Evolutionary conservation across 2,329 filamentous ascomycete genomes (phyloP).

Genomic region (Aspergillus persii): DNA sequence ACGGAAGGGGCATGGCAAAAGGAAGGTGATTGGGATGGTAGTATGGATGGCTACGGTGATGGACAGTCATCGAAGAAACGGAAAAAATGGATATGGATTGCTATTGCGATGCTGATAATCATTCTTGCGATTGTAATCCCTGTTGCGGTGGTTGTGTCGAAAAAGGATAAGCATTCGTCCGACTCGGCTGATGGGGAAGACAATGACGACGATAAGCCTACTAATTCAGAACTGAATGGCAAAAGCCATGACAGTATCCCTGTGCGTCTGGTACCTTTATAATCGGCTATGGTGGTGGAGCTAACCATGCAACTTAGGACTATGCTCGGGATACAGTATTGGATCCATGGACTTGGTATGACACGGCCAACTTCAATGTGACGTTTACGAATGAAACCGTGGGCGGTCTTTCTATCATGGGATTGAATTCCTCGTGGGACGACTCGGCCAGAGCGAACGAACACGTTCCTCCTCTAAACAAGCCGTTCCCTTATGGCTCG

Average conservation of each 20-base stretch:
- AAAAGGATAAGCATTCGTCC: conserved; percentile 52
- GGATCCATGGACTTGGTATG: conserved; percentile 89
- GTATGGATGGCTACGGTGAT: conserved; percentile 24
- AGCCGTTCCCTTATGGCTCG: conserved; percentile 74
- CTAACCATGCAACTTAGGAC: conserved; percentile 27
- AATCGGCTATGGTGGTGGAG: conserved; percentile 6
- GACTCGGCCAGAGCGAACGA: conserved; percentile 76
- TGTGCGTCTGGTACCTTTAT: conserved; percentile 25
- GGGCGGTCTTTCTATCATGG: conserved; percentile 87
- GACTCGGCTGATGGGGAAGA: conserved; percentile 23
- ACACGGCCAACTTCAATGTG: conserved; percentile 87
- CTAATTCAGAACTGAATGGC: conserved; percentile 51
- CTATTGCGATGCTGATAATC: conserved; percentile 53
- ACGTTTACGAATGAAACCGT: conserved; percentile 86
- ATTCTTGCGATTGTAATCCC: conserved; percentile 66
- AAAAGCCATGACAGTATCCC: conserved; percentile 61
- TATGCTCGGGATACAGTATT: conserved; percentile 72
- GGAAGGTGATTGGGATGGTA: conserved; percentile 37
- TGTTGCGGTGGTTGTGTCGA: conserved; percentile 64
- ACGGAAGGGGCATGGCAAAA: conserved; percentile 53
- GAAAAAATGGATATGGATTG: conserved; percentile 52
- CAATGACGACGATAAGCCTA: conserved; percentile 20
- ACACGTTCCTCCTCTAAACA: conserved; percentile 73
- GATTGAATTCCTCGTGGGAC: conserved; percentile 80
- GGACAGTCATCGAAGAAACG: conserved; percentile 35